phyloP scores from a whole-genome alignment of 352 stramenopile genomes.

The Phytophthora quininea region DNA sequence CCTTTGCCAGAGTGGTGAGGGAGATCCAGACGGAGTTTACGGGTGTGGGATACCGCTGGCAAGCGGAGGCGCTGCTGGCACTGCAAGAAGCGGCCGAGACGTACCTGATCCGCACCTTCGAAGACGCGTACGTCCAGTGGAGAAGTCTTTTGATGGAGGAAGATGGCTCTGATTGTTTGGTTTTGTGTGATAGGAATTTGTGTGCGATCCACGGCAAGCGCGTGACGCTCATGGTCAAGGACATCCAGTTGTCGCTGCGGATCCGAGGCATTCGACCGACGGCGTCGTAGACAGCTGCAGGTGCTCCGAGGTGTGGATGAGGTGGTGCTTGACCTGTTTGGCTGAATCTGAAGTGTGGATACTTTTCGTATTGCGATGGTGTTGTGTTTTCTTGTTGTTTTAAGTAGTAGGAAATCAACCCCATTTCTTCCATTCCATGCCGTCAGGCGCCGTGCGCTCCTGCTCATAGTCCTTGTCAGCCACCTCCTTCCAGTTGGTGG shows the following conservation, averaged over 20 bases:
- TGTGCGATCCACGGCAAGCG: conserved; percentile 96
- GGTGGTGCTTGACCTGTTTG: no score
- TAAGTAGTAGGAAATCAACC: no score
- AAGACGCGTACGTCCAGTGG: conserved; percentile 83
- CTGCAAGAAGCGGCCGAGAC: conserved; percentile 94
- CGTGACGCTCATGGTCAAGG: conserved; percentile 96
- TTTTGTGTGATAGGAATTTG: conserved; percentile 84
- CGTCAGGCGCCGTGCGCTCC: conserved; percentile 79
- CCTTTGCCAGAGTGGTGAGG: conserved; percentile 95
- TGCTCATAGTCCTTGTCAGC: conserved; percentile 91
- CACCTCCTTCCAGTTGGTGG: conserved; percentile 93
- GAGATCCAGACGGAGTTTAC: conserved; percentile 93
- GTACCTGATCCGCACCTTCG: conserved; percentile 96
- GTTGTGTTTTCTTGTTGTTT: no score
- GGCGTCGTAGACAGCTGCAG: no score
- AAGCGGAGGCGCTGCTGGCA: conserved; percentile 92
- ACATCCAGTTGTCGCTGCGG: conserved; percentile 93
- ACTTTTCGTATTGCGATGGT: no score
- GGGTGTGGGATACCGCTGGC: conserved; percentile 86
- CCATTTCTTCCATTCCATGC: conserved; percentile 93
- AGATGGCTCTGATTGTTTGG: background rate
- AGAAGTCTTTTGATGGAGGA: background rate
- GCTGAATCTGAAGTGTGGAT: no score
- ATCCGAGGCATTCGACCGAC: conserved; percentile 82
- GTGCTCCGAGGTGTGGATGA: no score